Evolutionary conservation across 306 rosid genomes (phyloP), one percentile per base, ranked within the genome.

Genomic region (Trifolium pratense): DNA sequence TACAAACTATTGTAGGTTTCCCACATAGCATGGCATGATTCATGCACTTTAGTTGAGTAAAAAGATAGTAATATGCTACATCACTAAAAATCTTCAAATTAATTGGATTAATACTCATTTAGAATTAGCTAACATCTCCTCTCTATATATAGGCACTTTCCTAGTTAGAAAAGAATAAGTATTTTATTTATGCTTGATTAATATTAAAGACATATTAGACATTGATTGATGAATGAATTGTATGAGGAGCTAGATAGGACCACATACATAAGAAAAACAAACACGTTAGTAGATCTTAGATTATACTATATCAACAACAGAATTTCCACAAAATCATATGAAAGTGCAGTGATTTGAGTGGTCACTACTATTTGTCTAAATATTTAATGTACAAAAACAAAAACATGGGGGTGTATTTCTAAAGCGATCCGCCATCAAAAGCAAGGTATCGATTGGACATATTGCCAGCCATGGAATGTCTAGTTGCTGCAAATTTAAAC

Each of bases 341-440:
- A 70, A 78, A 74, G 59, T 68, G 82, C 59, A 68, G 0, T 78
- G 82, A 78, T 82, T 82, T 78, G 80, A 82, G 58, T 34, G 80
- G 76, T 78, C 82, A 82, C 82, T 82, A 73, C 31, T 6, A 60
- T 68, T 66, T 77, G 82, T 81, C 85, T 71, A 0, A 18, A 48
- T 9, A 48, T 9, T 6, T 20, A 70, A 45, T 51, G 45, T 68
- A 55, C 25, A 48, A 70, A 67, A 36, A 20, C 70, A 69, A 52
- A 52, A 52, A 52, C 58, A 52, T 17, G 10, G 51, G n/a, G 57
- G 13, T 16, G 68, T 29, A 34, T 39, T 57, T 78, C 62, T 29
- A 32, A 57, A 73, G 58, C 31, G 70, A 76, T 76, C 20, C 42
- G 53, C 51, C 55, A 46, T 66, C 67, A 71, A 65, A 71, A 66